These are phyloP conservation scores for Pseudotulostoma volvatum DNA, from an alignment of 495 filamentous ascomycete species.

Conservation along the genomic window DNA sequence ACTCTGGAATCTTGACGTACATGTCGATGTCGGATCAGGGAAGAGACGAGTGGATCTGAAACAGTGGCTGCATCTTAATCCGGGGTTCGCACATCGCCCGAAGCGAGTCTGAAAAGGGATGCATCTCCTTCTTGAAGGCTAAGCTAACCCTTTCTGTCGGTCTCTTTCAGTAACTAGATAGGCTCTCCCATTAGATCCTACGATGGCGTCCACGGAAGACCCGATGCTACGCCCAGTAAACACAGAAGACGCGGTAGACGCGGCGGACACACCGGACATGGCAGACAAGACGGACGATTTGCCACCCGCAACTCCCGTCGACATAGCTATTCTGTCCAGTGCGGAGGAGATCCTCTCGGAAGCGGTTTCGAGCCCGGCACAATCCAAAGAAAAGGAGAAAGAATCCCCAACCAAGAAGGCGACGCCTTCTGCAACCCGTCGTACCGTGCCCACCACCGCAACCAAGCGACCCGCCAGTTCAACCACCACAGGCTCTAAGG, in stretches of 20 bases:
- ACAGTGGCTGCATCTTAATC: too few species aligned
- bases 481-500: slow-evolving; percentile 17
- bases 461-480: slow-evolving; percentile 17
- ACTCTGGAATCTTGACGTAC: too few species aligned
- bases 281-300: slow-evolving; percentile 17
- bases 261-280: too few species aligned
- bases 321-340: slow-evolving; percentile 22
- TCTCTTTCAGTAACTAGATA: background rate
- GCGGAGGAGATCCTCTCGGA: slow-evolving; percentile 17
- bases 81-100: too few species aligned
- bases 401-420: slow-evolving; percentile 18
- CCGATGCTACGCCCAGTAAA: too few species aligned
- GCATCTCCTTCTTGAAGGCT: background rate
- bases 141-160: background rate
- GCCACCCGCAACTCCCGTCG: slow-evolving; percentile 26
- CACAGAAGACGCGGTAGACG: too few species aligned
- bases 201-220: slow-evolving; percentile 27
- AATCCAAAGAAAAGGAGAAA: slow-evolving; percentile 24
- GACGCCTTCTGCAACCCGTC: slow-evolving; percentile 1
- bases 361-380: slow-evolving; percentile 24
- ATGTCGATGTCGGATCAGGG: too few species aligned
- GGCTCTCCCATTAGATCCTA: background rate
- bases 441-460: slow-evolving; percentile 8
- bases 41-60: too few species aligned
- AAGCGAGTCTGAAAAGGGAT: too few species aligned